These are phyloP conservation scores for Fusarium continuum DNA, from an alignment of 2,329 filamentous ascomycete species.

Conservation along the genomic window DNA sequence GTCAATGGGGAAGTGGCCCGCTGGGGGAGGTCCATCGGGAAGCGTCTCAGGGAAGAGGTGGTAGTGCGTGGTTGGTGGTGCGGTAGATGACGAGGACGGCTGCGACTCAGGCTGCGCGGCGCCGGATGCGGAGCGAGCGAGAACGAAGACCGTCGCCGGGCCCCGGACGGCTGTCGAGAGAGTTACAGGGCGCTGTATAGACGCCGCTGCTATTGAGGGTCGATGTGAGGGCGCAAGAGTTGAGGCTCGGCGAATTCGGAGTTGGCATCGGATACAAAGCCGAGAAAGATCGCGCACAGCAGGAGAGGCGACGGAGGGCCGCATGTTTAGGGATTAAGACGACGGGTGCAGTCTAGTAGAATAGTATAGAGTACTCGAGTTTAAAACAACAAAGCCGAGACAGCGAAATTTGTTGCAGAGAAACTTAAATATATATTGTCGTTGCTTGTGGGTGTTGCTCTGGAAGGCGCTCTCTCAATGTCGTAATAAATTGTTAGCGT, in stretches of 20 bases:
- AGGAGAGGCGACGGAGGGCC: constrained; percentile 36
- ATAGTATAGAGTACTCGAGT: background rate
- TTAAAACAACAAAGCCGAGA: background rate
- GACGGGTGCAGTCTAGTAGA: background rate
- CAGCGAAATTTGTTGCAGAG: background rate
- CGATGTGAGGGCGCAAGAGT: constrained; percentile 32
- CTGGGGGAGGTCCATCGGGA: constrained; percentile 78
- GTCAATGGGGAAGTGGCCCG: constrained; percentile 79
- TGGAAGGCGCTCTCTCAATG: constrained; percentile 5
- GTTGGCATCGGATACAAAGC: constrained; percentile 49
- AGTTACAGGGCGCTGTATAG: constrained; percentile 6
- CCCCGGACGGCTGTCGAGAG: constrained; percentile 1
- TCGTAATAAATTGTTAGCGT: constrained; percentile 31
- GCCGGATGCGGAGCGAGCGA: constrained; percentile 23
- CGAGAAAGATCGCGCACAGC: constrained; percentile 44
- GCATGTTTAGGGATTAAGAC: constrained; percentile 35
- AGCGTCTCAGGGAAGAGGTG: constrained; percentile 86
- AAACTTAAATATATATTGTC: background rate
- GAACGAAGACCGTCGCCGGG: background rate
- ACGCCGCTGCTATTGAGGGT: constrained; percentile 11
- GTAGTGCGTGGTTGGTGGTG: constrained; percentile 71
- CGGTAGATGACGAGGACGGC: constrained; percentile 10
- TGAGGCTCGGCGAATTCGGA: constrained; percentile 42
- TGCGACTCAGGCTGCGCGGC: constrained; percentile 19
- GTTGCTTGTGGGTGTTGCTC: constrained; percentile 1